These are phyloP conservation scores for Phytophthora pistaciae DNA, from an alignment of 352 stramenopile genomes.

Conservation along the genomic window DNA sequence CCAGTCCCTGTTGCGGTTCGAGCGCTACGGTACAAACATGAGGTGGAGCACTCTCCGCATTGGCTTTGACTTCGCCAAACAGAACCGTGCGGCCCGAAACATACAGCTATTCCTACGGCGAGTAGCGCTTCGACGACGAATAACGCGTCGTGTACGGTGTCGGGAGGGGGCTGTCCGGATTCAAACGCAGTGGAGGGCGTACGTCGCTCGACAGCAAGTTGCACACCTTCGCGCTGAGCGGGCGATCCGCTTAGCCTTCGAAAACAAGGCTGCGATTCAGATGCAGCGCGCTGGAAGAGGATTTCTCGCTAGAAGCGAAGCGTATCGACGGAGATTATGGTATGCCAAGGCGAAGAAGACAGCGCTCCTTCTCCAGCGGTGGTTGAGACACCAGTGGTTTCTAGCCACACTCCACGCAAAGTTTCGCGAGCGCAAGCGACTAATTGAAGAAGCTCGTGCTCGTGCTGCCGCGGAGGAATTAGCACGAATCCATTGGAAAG, in stretches of 20 bases:
- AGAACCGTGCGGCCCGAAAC: conserved; percentile 51
- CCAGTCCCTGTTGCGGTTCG: conserved; percentile 60
- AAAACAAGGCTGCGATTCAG: conserved; percentile 32
- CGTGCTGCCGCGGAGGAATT: conserved; percentile 33
- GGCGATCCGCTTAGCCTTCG: conserved; percentile 13
- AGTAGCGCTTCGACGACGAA: conserved; percentile 37
- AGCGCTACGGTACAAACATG: conserved; percentile 62
- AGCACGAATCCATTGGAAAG: conserved; percentile 26
- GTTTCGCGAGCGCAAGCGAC: conserved; percentile 35
- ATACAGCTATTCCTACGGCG: conserved; percentile 67
- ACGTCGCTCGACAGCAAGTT: conserved; percentile 35
- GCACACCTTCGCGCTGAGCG: conserved; percentile 7
- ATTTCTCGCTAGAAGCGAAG: conserved; percentile 34
- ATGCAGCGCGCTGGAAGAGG: conserved; percentile 41
- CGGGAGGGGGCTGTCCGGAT: conserved; percentile 41
- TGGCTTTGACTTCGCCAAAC: conserved; percentile 61
- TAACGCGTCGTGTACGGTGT: conserved; percentile 28
- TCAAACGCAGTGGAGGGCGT: conserved; percentile 46
- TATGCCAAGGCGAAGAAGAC: conserved; percentile 21
- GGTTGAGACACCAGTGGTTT: conserved; percentile 31
- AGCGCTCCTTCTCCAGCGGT: conserved; percentile 22
- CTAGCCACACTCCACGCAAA: conserved; percentile 24
- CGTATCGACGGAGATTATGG: conserved; percentile 21
- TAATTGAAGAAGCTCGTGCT: conserved; percentile 41
- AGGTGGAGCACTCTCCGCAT: conserved; percentile 64